A percentile compares a stretch with the other conserved stretches of the same genome.
Evolutionary conservation across 768 basidiomycete genomes (phyloP).

Genomic region (Hericium rajendrae): DNA sequence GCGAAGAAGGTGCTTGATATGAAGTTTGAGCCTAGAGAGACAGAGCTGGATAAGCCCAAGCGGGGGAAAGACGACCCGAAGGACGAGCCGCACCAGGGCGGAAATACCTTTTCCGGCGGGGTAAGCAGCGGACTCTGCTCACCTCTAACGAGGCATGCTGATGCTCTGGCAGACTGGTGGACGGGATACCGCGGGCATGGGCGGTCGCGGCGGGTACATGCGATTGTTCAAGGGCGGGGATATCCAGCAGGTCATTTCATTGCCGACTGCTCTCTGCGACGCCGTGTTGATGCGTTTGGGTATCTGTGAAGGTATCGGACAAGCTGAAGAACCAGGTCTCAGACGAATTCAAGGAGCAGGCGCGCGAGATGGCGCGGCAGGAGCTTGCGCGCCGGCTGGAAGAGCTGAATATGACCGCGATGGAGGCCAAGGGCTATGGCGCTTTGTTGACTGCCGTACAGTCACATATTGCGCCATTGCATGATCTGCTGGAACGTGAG

Average conservation of each 20-base stretch:
- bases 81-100: slow-evolving; percentile 47
- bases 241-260: slow-evolving; percentile 41
- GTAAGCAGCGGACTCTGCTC: slow-evolving; percentile 22
- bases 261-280: not conserved
- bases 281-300: not conserved
- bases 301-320: slow-evolving; percentile 33
- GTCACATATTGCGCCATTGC: slow-evolving; percentile 48
- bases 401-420: slow-evolving; percentile 48
- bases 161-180: slow-evolving; percentile 42
- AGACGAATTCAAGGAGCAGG: slow-evolving; percentile 50
- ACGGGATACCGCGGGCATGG: slow-evolving; percentile 55
- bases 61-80: slow-evolving; percentile 50
- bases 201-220: slow-evolving; percentile 60
- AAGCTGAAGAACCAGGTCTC: slow-evolving; percentile 48
- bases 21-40: slow-evolving; percentile 43
- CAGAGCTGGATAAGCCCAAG: slow-evolving; percentile 43
- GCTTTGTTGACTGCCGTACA: slow-evolving; percentile 43
- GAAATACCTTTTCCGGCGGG: slow-evolving; percentile 58
- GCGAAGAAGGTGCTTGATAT: slow-evolving; percentile 44
- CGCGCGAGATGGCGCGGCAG: slow-evolving; percentile 56
- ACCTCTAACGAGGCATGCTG: not conserved
- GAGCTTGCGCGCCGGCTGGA: slow-evolving; percentile 52
- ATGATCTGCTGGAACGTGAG: slow-evolving; percentile 55
- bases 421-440: slow-evolving; percentile 50
- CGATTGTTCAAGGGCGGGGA: slow-evolving; percentile 50